Conservation (phyloP, 2,329 filamentous ascomycete species). For the Cadophora luteo-olivacea region DNA sequence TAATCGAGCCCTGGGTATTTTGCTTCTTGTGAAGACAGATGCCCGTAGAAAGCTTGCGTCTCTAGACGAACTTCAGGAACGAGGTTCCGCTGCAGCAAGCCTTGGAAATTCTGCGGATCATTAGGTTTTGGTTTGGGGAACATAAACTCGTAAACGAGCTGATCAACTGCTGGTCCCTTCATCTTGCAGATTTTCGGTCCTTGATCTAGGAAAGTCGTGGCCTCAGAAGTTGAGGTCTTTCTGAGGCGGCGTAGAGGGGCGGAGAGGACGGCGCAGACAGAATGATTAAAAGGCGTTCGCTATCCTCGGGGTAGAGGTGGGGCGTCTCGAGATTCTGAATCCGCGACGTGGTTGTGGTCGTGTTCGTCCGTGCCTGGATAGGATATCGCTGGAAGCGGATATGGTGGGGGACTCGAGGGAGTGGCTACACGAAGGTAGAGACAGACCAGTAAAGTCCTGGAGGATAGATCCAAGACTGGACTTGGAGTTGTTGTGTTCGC, state of each 20-base stretch:
- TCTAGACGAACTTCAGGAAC: slow-evolving; percentile 79
- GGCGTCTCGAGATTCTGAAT: slow-evolving; percentile 26
- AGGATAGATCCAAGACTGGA: neutral
- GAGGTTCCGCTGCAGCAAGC: slow-evolving; percentile 72
- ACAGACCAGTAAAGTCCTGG: neutral
- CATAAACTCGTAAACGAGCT: slow-evolving; percentile 77
- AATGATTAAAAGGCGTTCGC: slow-evolving; percentile 10
- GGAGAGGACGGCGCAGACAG: slow-evolving; percentile 20
- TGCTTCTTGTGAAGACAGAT: slow-evolving; percentile 79
- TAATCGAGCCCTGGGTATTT: slow-evolving; percentile 86
- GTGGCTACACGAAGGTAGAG: neutral
- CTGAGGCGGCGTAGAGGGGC: slow-evolving; percentile 28
- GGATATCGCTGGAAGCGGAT: neutral
- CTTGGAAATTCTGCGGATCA: slow-evolving; percentile 75
- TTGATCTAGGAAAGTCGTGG: slow-evolving; percentile 21
- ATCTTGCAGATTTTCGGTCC: slow-evolving; percentile 52
- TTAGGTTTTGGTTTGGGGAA: slow-evolving; percentile 71
- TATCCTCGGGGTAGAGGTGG: slow-evolving; percentile 21
- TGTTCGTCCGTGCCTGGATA: slow-evolving; percentile 24
- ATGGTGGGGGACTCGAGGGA: slow-evolving; percentile 19
- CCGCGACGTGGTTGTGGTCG: slow-evolving; percentile 23
- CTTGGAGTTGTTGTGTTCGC: neutral
- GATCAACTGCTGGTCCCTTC: slow-evolving; percentile 74
- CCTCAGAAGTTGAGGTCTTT: slow-evolving; percentile 28
- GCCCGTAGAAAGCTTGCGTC: slow-evolving; percentile 75